phyloP scores from a whole-genome alignment of 1,139 yeast genomes.

The Lodderomyces oxycetoniae region DNA sequence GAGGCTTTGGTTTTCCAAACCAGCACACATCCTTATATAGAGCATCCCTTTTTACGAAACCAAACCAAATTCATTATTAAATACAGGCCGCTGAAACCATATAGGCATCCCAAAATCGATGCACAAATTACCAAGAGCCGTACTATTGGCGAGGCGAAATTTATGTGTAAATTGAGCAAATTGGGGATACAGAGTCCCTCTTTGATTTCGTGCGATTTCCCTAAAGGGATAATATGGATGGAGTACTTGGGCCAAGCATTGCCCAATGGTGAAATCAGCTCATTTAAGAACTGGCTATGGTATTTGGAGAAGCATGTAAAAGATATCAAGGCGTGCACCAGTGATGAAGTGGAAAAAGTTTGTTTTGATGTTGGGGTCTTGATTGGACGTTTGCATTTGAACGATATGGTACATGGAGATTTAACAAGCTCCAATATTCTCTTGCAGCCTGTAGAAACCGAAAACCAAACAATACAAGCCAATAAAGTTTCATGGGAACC shows the following conservation, averaged over 20 bases:
- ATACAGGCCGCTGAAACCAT: slow-evolving; percentile 83
- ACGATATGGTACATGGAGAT: slow-evolving; percentile 91
- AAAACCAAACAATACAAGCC: not conserved
- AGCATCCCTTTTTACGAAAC: slow-evolving; percentile 23
- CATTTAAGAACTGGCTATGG: slow-evolving; percentile 74
- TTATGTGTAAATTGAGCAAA: slow-evolving; percentile 56
- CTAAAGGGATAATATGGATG: slow-evolving; percentile 86
- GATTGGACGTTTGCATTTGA: slow-evolving; percentile 67
- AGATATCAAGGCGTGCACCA: slow-evolving; percentile 20
- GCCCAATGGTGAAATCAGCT: slow-evolving; percentile 47
- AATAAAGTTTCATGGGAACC: slow-evolving; percentile 42
- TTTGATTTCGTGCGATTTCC: slow-evolving; percentile 67
- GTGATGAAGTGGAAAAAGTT: slow-evolving; percentile 36
- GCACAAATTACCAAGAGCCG: slow-evolving; percentile 70
- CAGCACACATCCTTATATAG: slow-evolving; percentile 61
- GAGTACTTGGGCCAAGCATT: slow-evolving; percentile 58
- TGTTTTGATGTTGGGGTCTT: slow-evolving; percentile 58
- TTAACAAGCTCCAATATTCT: slow-evolving; percentile 87
- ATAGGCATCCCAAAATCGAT: slow-evolving; percentile 84
- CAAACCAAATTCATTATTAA: slow-evolving; percentile 56
- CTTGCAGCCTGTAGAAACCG: slow-evolving; percentile 27
- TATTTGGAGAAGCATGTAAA: slow-evolving; percentile 35
- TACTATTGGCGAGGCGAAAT: slow-evolving; percentile 79
- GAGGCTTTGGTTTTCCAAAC: slow-evolving; percentile 81
- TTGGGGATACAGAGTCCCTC: slow-evolving; percentile 64